These are phyloP conservation scores for Capsicum chinense DNA, from an alignment of 257 asterid species.

Conservation along the genomic window DNA sequence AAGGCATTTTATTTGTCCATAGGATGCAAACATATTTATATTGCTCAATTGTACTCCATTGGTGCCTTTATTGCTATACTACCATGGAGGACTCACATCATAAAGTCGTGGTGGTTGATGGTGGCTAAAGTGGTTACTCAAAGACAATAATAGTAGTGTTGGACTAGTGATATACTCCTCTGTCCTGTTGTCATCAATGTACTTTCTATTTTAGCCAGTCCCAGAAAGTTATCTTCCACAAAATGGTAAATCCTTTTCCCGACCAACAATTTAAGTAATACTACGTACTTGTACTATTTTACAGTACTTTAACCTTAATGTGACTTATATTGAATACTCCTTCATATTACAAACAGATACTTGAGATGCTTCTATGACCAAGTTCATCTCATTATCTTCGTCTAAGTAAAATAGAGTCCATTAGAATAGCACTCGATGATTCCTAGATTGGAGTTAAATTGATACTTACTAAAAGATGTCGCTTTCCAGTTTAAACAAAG, in stretches of 20 bases:
- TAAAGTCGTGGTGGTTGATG: background rate
- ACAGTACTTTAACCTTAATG: background rate
- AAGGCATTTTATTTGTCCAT: background rate
- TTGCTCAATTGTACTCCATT: background rate
- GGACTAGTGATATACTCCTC: constrained; percentile 5
- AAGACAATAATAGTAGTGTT: constrained; percentile 1
- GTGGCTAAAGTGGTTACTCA: constrained; percentile 1
- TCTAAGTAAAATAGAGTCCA: constrained; percentile 14
- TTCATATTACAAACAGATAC: constrained; percentile 12
- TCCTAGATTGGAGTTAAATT: background rate
- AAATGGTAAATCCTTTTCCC: constrained; percentile 9
- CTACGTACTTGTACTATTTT: background rate
- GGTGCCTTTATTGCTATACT: background rate
- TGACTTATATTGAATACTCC: constrained; percentile 2
- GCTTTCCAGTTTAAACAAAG: background rate
- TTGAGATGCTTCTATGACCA: constrained; percentile 10
- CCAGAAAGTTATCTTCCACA: background rate
- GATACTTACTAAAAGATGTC: background rate
- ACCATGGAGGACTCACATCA: background rate
- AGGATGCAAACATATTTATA: background rate
- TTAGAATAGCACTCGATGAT: background rate
- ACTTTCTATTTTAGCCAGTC: background rate
- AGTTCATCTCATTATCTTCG: background rate
- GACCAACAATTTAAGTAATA: constrained; percentile 5
- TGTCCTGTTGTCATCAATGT: constrained; percentile 1